phyloP scores from a whole-genome alignment of 1,284 basidiomycete species.

The Hemileia vastatrix region DNA sequence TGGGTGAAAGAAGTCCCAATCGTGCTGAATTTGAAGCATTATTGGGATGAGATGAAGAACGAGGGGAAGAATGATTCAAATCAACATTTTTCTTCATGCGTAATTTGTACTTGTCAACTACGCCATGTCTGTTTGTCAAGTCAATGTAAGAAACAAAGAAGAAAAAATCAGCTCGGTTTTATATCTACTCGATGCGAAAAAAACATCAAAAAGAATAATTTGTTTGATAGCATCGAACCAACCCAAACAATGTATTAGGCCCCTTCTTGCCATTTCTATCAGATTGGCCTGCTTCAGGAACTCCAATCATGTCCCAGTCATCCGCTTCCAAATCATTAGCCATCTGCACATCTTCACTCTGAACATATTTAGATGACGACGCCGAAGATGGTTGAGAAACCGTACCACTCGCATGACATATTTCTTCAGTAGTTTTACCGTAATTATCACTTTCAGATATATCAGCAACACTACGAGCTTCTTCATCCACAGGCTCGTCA shows the following conservation, averaged over 20 bases:
- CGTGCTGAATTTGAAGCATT: too few relatives aligned
- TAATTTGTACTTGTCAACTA: constrained; percentile 16
- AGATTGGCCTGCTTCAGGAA: constrained; percentile 55
- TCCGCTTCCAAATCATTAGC: constrained; percentile 61
- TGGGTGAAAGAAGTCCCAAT: too few relatives aligned
- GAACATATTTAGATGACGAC: constrained; percentile 54
- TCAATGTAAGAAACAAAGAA: constrained; percentile 49
- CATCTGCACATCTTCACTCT: constrained; percentile 45
- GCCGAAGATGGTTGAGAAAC: constrained; percentile 46
- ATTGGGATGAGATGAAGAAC: too few relatives aligned
- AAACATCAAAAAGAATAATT: not conserved
- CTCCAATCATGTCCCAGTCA: constrained; percentile 77
- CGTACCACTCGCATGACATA: constrained; percentile 57
- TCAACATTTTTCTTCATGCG: constrained; percentile 12
- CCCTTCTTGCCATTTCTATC: constrained; percentile 61
- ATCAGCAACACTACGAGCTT: constrained; percentile 49
- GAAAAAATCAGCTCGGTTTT: constrained; percentile 45
- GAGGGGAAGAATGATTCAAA: too few relatives aligned
- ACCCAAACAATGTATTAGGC: constrained; percentile 65
- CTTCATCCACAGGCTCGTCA: too few relatives aligned
- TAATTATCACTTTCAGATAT: constrained; percentile 45
- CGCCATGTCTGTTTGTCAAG: not conserved
- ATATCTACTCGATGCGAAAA: not conserved
- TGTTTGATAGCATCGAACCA: constrained; percentile 63
- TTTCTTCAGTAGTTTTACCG: not conserved